Evolutionary conservation across 1,284 basidiomycete species (phyloP), one percentile per base, ranked within the genome.

Genomic region (Ustilago cynodontis): DNA sequence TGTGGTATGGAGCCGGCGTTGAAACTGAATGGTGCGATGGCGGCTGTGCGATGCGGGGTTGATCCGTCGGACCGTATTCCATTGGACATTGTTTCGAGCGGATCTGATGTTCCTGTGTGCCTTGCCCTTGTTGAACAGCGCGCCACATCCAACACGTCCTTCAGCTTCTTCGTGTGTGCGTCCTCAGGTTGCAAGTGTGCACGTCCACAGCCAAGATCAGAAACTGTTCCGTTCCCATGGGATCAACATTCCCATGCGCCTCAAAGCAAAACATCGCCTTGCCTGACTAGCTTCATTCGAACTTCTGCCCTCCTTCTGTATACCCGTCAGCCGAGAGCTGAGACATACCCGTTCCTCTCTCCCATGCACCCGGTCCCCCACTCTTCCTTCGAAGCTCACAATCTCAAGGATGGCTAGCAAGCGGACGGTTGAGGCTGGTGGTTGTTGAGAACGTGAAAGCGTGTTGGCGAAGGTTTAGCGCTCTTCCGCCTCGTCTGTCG

Each of bases 371-470:
- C 11, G 47, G 28, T 24, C 47, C 47, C 26, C 33, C 37, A 29
- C 52, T 7, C 39, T 13, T 20, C 22, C 20, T 26, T 14, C 4
- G n/a, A 33, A 50, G 47, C 47, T 49, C 47, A 49, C 16, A 14
- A 49, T 49, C 29, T 52, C n/a, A 8, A 28, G 24, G 24, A 49
- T 49, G 22, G 24, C 18, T 24, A 13, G 4, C 14, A 14, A 14
- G 47, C 10, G 43, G 43, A 5, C 39, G 10, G 43, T 47, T 47
- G 47, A 14, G 7, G 22, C 6, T 20, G 43, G 20, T 8, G 43
- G 6, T 37, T 43, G 41, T 43, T 20, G n/a, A 20, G n/a, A 52
- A 5, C 52, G 22, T 54, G 52, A 54, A 54, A 54, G 52, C 33
- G 20, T 31, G 3, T 35, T 22, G 20, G 18, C n/a, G 14, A 50